A percentile compares a stretch with the other conserved stretches of the same genome.
Conservation (phyloP, 768 basidiomycete species). For the Macrolepiota fuliginosa region DNA sequence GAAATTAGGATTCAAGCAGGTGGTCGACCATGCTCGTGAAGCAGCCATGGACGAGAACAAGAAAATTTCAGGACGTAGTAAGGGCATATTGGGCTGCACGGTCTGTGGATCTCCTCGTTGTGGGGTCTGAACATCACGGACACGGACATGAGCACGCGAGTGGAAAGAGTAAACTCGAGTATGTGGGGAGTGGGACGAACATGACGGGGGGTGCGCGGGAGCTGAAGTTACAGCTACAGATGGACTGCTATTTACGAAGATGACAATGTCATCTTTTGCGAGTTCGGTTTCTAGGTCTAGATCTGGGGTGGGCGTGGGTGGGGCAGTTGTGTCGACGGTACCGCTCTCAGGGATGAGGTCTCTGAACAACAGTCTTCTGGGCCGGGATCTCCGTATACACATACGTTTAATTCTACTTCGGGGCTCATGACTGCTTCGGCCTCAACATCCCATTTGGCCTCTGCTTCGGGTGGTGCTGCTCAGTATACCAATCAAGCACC, state of each 20-base stretch:
- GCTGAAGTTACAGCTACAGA: no score
- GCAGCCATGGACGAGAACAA: conserved; percentile 45
- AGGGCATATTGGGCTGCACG: conserved; percentile 53
- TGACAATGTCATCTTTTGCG: background rate
- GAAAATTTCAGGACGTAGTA: conserved; percentile 54
- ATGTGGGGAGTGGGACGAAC: conserved; percentile 19
- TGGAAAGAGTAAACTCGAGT: conserved; percentile 16
- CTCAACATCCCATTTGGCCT: conserved; percentile 40
- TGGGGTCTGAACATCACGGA: conserved; percentile 16
- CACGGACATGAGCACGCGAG: background rate
- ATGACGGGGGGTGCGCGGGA: conserved; percentile 10
- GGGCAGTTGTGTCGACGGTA: background rate
- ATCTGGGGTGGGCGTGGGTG: background rate
- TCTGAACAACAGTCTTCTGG: background rate
- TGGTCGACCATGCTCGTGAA: conserved; percentile 63
- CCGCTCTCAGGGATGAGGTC: background rate
- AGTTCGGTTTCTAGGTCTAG: background rate
- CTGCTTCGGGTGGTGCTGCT: conserved; percentile 8
- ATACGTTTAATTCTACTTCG: background rate
- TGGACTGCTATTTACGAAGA: background rate
- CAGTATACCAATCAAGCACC: conserved; percentile 23
- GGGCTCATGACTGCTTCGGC: conserved; percentile 25
- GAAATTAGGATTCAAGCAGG: conserved; percentile 56
- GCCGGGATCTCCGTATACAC: background rate
- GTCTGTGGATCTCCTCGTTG: conserved; percentile 33